Evolutionary conservation across 208 protist genomes (phyloP).

Genomic region (Trypanosoma brucei): DNA sequence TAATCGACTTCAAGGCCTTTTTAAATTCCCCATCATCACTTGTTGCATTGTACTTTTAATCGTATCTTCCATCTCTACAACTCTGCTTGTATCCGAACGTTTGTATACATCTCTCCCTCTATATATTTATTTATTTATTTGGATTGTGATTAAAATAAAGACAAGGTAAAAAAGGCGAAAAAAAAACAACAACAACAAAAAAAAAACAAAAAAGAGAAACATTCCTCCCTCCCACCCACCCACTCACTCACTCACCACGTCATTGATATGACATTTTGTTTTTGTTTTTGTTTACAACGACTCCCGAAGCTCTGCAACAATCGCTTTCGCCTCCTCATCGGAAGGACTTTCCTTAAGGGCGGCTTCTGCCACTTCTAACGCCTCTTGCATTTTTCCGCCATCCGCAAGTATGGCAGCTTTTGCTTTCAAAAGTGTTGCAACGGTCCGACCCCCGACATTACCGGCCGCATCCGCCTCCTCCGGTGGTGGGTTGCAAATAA

Average conservation of each 20-base stretch:
- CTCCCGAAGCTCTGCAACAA: constrained; percentile 57
- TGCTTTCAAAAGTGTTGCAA: constrained; percentile 76
- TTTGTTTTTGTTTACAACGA: constrained; percentile 21
- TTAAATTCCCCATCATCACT: no score
- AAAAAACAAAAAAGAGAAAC: constrained; percentile 17
- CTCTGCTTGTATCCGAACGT: no score
- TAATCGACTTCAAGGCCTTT: no score
- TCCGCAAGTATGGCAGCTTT: constrained; percentile 88
- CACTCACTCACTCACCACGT: background rate
- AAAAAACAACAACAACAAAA: constrained; percentile 7
- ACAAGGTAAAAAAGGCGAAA: background rate
- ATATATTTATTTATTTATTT: background rate
- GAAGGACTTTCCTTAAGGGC: constrained; percentile 51
- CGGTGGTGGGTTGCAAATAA: constrained; percentile 65
- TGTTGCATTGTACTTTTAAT: no score
- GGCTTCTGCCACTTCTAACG: constrained; percentile 50
- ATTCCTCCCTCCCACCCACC: background rate
- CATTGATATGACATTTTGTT: background rate
- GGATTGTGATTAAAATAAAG: background rate
- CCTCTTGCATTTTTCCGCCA: constrained; percentile 54
- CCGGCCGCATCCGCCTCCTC: constrained; percentile 78
- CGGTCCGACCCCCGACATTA: constrained; percentile 34
- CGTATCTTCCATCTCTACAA: no score
- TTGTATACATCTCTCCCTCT: background rate
- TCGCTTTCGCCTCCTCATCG: constrained; percentile 69